These are phyloP conservation scores for Trypanosoma vivax DNA, from an alignment of 208 protist genomes.

Conservation along the genomic window DNA sequence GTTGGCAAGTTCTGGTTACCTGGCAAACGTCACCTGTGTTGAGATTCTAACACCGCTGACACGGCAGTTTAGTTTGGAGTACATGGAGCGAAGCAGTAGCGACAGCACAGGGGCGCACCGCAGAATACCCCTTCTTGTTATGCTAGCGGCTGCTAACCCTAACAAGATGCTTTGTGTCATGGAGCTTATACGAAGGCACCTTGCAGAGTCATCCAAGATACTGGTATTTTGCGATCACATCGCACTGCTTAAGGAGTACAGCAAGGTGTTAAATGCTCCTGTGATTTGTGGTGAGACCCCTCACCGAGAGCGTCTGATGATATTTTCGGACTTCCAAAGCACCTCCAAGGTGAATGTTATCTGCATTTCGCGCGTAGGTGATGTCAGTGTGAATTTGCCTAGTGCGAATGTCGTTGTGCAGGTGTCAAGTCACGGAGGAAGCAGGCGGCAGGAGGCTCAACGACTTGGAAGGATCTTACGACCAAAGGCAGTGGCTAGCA, in stretches of 20 bases:
- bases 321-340: constrained; percentile 92
- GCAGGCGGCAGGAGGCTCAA: constrained; percentile 94
- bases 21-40: constrained; percentile 97
- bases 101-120: constrained; percentile 11
- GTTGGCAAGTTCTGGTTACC: constrained; percentile 90
- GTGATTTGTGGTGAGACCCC: constrained; percentile 94
- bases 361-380: constrained; percentile 96
- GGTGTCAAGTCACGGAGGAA: constrained; percentile 95
- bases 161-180: constrained; percentile 86
- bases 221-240: constrained; percentile 99
- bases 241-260: constrained; percentile 94
- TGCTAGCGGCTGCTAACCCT: constrained; percentile 82
- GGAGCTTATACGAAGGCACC: constrained; percentile 93
- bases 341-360: constrained; percentile 90
- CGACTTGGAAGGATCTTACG: constrained; percentile 95
- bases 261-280: constrained; percentile 68
- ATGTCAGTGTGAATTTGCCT: constrained; percentile 98
- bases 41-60: constrained; percentile 98
- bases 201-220: constrained; percentile 92
- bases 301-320: constrained; percentile 88
- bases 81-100: constrained; percentile 57
- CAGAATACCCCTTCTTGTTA: constrained; percentile 49
- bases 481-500: constrained; percentile 71
- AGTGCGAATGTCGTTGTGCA: constrained; percentile 99
- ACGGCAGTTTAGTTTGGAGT: constrained; percentile 90